phyloP scores from a whole-genome alignment of 495 filamentous ascomycete genomes.

The Aspergillus egyptiacus region DNA sequence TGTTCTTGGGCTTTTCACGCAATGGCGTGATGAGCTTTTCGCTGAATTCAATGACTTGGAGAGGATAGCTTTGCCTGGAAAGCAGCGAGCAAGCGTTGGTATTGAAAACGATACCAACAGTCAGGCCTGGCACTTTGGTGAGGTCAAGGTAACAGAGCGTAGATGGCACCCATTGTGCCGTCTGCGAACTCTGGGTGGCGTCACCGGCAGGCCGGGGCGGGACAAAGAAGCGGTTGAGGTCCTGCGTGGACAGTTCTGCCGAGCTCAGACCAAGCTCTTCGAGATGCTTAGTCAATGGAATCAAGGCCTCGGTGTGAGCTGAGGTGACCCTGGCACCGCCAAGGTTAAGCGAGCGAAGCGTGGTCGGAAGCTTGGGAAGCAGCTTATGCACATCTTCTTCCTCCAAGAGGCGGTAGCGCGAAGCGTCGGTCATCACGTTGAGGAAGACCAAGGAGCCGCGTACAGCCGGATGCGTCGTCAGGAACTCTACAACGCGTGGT shows the following conservation, averaged over 20 bases:
- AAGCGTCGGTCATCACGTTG: constrained; percentile 68
- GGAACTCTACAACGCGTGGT: constrained; percentile 60
- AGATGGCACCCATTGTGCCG: constrained; percentile 50
- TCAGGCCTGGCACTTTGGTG: constrained; percentile 51
- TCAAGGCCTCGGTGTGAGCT: constrained; percentile 56
- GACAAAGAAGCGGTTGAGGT: constrained; percentile 53
- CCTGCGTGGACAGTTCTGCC: constrained; percentile 56
- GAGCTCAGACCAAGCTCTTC: constrained; percentile 71
- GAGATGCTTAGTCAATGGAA: constrained; percentile 70
- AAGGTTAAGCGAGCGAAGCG: constrained; percentile 69
- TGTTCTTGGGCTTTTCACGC: constrained; percentile 44
- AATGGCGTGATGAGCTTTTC: constrained; percentile 64
- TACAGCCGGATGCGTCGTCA: constrained; percentile 67
- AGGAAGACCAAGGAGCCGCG: constrained; percentile 60
- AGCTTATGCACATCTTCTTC: constrained; percentile 59
- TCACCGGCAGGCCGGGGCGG: constrained; percentile 30
- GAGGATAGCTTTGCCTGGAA: constrained; percentile 55
- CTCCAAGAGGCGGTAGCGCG: constrained; percentile 66
- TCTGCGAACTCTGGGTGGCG: constrained; percentile 16
- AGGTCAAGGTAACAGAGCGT: constrained; percentile 76
- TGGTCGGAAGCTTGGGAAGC: constrained; percentile 60
- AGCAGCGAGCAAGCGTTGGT: constrained; percentile 52
- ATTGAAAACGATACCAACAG: constrained; percentile 58
- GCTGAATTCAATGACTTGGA: constrained; percentile 73
- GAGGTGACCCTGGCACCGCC: constrained; percentile 66